Evolutionary conservation across 106 monocot species (phyloP), one percentile per base, ranked within the genome.

Genomic region (Cymbidium sinense): DNA sequence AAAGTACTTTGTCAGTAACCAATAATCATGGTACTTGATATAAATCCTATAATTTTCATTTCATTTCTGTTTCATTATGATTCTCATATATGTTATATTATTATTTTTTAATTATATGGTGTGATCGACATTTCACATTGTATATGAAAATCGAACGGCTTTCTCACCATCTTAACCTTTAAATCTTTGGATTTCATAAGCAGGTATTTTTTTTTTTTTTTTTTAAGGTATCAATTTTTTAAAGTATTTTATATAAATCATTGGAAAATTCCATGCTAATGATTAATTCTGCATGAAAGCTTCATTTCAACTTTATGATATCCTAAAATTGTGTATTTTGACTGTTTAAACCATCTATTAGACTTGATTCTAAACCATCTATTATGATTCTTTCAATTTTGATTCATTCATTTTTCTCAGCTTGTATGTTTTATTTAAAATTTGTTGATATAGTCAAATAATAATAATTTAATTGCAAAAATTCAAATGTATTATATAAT

Each of bases 61-160:
- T 36, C 20, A 3, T 0, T 36, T 71, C 34, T 37, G n/a, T 0
- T 76, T 25, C 74, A 75, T 70, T 28, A 33, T 55, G 41, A n/a
- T 65, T 47, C 15, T 47, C 37, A 47, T 55, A 13, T 47, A 47
- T 47, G 11, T 17, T 47, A 58, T 58, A 58, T 6, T 76, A 21
- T 43, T 69, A 17, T n/a, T 62, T 74, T 69, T n/a, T 87, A 71
- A 25, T 69, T 15, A n/a, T 79, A n/a, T n/a, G n/a, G n/a, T n/a
- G n/a, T n/a, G n/a, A 43, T 51, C 82, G 92, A 7, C 62, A 85
- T 83, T 93, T 93, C 62, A 93, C 92, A 19, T 81, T 72, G 87
- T 89, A 31, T 93, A 87, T 79, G 92, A 89, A 77, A 93, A 93
- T 77, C 82, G 73, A 89, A 77, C 89, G 92, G n/a, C 7, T 89